Conservation (phyloP, 202 grass and related monocot genomes). For the Schoenoplectus tabernaemontani region DNA sequence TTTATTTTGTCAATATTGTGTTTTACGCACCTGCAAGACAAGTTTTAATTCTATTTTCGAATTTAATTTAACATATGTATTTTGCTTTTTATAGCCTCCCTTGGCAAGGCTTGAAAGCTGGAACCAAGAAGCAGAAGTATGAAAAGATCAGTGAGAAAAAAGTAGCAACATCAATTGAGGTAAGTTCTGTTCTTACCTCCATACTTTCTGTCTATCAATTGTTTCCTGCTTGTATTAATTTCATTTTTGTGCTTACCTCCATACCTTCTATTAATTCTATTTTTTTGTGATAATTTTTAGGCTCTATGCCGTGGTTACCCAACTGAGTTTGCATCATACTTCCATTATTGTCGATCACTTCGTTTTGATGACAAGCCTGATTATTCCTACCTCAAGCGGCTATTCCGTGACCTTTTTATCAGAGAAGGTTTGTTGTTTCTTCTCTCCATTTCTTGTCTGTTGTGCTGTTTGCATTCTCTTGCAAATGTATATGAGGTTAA, state of each 20-base stretch:
- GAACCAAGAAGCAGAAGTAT: slow-evolving; percentile 97
- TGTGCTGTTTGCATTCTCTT: background rate
- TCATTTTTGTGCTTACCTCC: no score
- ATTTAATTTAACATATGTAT: slow-evolving; percentile 23
- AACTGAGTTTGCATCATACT: slow-evolving; percentile 89
- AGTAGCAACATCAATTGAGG: slow-evolving; percentile 98
- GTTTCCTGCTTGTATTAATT: background rate
- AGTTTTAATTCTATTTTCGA: background rate
- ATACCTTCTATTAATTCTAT: background rate
- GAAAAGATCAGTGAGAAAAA: slow-evolving; percentile 99
- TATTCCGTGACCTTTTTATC: slow-evolving; percentile 95
- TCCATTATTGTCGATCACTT: slow-evolving; percentile 90
- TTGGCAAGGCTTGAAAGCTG: slow-evolving; percentile 98
- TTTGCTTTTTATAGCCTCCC: slow-evolving; percentile 48
- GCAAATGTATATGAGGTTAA: background rate
- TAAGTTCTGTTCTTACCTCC: slow-evolving; percentile 5
- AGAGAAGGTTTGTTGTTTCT: slow-evolving; percentile 58
- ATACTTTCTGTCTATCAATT: background rate
- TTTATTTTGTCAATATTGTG: background rate
- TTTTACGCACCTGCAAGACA: background rate
- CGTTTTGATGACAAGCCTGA: slow-evolving; percentile 91
- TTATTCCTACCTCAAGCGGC: slow-evolving; percentile 90
- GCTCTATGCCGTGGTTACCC: slow-evolving; percentile 83
- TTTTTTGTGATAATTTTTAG: slow-evolving; percentile 37
- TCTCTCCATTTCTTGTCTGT: background rate